These are phyloP conservation scores for Cladosporium sp. DNA, from an alignment of 2,329 filamentous ascomycete genomes.

Conservation along the genomic window DNA sequence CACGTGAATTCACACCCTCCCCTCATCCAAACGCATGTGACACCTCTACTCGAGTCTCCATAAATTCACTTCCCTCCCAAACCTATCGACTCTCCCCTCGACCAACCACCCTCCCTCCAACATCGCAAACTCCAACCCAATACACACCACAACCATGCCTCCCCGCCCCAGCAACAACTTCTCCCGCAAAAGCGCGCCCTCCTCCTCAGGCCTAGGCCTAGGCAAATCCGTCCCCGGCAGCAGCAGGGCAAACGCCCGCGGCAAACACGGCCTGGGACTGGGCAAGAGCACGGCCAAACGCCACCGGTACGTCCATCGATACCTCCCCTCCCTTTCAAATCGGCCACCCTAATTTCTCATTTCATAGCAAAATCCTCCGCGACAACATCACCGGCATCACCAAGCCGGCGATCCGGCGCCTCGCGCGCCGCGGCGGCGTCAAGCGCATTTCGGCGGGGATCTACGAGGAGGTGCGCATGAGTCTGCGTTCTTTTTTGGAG, in stretches of 20 bases:
- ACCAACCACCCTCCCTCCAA: too few species aligned
- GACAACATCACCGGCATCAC: conserved; percentile 99
- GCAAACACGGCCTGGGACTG: background rate
- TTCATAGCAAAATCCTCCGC: conserved; percentile 89
- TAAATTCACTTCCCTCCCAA: too few species aligned
- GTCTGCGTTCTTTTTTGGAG: conserved; percentile 51
- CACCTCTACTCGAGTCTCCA: too few species aligned
- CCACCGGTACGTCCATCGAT: background rate
- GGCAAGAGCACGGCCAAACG: background rate
- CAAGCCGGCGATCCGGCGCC: conserved; percentile 62
- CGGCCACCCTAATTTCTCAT: background rate
- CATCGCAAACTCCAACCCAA: too few species aligned
- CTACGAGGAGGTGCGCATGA: conserved; percentile 58
- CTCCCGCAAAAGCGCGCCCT: too few species aligned
- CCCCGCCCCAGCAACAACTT: background rate
- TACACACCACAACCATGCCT: background rate
- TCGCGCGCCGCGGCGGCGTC: conserved; percentile 72
- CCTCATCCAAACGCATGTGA: too few species aligned
- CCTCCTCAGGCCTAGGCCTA: too few species aligned
- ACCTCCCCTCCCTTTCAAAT: background rate
- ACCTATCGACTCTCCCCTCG: too few species aligned
- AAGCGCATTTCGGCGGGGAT: conserved; percentile 65
- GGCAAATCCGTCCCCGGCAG: background rate
- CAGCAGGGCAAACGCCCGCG: background rate
- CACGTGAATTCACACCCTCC: too few species aligned